Base-by-base conservation (phyloP, 164 flowering plant genomes). In the Akebia trifoliata region DNA sequence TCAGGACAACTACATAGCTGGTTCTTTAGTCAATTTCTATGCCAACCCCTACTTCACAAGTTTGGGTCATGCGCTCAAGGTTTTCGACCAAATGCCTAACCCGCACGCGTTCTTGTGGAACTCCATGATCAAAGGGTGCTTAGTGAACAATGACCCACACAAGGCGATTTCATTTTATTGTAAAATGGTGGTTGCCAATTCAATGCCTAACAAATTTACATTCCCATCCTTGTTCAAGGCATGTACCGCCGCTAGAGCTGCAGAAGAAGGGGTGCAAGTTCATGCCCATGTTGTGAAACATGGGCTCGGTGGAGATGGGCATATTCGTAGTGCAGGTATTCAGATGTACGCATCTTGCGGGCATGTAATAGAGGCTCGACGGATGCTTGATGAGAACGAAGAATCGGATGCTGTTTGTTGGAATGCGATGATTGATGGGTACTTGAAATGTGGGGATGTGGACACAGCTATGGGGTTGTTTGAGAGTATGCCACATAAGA, bases 391-490 rank as follows among this genome's bases (percentile, higher is more conserved):
- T 62, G 62, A 57, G 32, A 26, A 36, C 10, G 60, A 31, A 4
- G 66, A 72, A 38, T 42, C 65, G 18, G 88, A 80, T 66, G 74
- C 47, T 14, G 55, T 80, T 30, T 82, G 81, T 39, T 76, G 71
- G 69, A 80, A 82, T 63, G 74, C 77, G 0, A 73, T 78, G 81
- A 63, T 82, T 60, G 83, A 76, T 69, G 81, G 80, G 62, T 78
- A 69, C 42, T 63, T 82, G 63, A 78, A 64, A 63, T 61, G 32
- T 55, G 80, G 74, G 21, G 73, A 78, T 21, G 44, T 74, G 1
- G 74, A 76, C 17, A 64, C 60, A 4, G 87, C 81, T 5, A 54
- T 7, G 32, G 64, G 17, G 22, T 58, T 74, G 67, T 81, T 81
- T 53, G 65, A 68, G 21, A 2, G 8, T 18, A 78, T 73, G 83